Evolutionary conservation across 495 filamentous ascomycete genomes (phyloP), one percentile per base, ranked within the genome.

Genomic region (Arthonia radiata): DNA sequence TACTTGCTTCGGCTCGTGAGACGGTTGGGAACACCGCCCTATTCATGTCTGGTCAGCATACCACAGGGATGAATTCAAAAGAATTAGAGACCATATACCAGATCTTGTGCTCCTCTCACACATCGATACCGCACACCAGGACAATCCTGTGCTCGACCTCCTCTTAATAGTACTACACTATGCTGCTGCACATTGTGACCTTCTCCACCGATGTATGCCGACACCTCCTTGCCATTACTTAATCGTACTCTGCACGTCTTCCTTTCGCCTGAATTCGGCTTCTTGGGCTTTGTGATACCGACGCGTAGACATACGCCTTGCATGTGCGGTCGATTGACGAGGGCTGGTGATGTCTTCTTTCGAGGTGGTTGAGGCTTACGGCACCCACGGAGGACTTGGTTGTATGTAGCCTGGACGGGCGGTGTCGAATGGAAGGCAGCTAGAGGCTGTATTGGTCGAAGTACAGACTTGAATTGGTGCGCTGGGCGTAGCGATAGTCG

Each of bases 231-330:
- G 36, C 86, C 89, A 39, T 63, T 79, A 36, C 77, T 86, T 49
- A 97, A 55, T 32, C 81, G 52, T 10, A 97, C 70, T 47, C 80
- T 71, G 1, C 81, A 81, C 14, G 71, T 76, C 57, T 97, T 97
- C 24, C 86, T 53, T 52, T 91, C 78, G 17, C 76, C 89, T 11
- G 86, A 97, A 47, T 97, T 97, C 24, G 86, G 86, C 53, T 97
- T 97, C 68, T 97, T 94, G 13, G 86, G 86, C 43, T 81, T 82
- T 40, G 75, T 81, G 37, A 79, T 71, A 42, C 69, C 71, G 31
- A 92, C 89, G 44, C 81, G 79, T 31, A 94, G 49, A 49, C 89
- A 94, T 14, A 97, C 86, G 34, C 80, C 86, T 52, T 94, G 94
- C 56, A 91, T 65, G 44, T 71, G 61, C 8, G 86, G 77, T 13